Base-by-base conservation (phyloP, 352 stramenopile species). In the Phytopythium chamaehyphon region DNA sequence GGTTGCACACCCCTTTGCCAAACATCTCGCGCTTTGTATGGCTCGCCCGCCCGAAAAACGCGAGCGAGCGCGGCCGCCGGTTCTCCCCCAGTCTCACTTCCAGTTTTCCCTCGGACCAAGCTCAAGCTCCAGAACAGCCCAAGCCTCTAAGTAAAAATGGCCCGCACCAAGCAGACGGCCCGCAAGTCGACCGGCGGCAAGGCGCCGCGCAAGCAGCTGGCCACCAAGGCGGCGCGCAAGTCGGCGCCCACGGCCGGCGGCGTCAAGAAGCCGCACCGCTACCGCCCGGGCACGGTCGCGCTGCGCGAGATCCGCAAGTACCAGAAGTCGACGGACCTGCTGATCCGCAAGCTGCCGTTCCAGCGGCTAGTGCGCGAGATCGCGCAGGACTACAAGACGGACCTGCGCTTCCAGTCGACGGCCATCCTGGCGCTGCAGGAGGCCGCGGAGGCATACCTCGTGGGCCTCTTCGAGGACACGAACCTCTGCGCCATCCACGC, bases 251-350 rank as follows among this genome's bases (percentile, higher is more conserved):
- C 88, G n/a, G 88, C 91, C 40, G 92, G 93, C 48, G 90, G 90
- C 51, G 89, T 98, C 18, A 98, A 98, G 88, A 90, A 90, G 73
- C 79, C 72, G 40, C 69, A 83, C 59, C 74, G 83, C 47, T 90
- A 88, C 73, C 76, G 76, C 51, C 82, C 82, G 4, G 89, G 89
- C 36, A 85, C 93, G 69, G 62, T 77, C 47, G 94, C 94, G 15
- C 72, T 99, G 21, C 83, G 86, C 54, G 96, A 99, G 79, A 99
- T 99, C 66, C 81, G 96, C 57, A 83, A 90, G 61, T 99, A 98
- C 75, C 97, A 99, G 74, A 88, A 86, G 53, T 96, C 76, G 38
- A 98, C 96, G 11, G 95, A 98, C 57, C 74, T 99, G 57, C 69
- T 99, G 37, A 79, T 99, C 55, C 90, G 96, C 50, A 95, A 96